Conservation (phyloP, 345 rosid genomes). For the Aquilaria sinensis region DNA sequence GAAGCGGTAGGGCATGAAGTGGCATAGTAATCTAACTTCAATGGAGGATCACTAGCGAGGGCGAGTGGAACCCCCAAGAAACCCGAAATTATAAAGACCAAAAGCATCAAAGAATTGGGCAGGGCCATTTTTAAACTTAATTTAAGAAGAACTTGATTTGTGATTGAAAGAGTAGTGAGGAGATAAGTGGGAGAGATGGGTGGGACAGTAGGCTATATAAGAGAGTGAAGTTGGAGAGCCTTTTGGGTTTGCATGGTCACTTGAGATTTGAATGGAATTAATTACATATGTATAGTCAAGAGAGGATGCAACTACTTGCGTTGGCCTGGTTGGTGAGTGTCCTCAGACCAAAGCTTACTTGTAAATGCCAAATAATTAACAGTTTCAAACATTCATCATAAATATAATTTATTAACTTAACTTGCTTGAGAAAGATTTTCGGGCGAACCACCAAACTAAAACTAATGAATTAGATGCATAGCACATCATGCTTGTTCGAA, state of each 20-base stretch:
- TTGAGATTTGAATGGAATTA: constrained; percentile 19
- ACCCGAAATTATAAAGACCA: constrained; percentile 18
- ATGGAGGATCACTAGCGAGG: constrained; percentile 32
- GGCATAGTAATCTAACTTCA: constrained; percentile 64
- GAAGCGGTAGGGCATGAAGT: constrained; percentile 61
- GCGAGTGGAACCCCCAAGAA: constrained; percentile 13
- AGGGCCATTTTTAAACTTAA: too few relatives aligned
- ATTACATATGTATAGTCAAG: constrained; percentile 30
- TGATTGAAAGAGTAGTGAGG: not conserved
- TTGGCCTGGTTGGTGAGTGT: constrained; percentile 49
- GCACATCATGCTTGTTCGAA: too few relatives aligned
- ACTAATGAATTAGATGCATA: constrained; percentile 1
- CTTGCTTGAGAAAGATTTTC: constrained; percentile 4
- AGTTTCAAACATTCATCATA: not conserved
- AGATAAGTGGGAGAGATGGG: constrained; percentile 23
- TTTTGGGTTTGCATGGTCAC: constrained; percentile 2
- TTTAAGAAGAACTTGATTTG: constrained; percentile 4
- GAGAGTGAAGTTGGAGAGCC: not conserved
- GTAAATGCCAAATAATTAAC: not conserved
- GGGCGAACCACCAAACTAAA: constrained; percentile 22
- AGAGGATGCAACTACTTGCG: constrained; percentile 54
- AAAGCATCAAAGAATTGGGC: not conserved
- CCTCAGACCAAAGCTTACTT: constrained; percentile 21
- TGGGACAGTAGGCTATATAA: constrained; percentile 29
- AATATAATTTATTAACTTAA: not conserved